Evolutionary conservation across 2,329 filamentous ascomycete genomes (phyloP), one percentile per base, ranked within the genome.

Genomic region (Ascochyta koolunga): DNA sequence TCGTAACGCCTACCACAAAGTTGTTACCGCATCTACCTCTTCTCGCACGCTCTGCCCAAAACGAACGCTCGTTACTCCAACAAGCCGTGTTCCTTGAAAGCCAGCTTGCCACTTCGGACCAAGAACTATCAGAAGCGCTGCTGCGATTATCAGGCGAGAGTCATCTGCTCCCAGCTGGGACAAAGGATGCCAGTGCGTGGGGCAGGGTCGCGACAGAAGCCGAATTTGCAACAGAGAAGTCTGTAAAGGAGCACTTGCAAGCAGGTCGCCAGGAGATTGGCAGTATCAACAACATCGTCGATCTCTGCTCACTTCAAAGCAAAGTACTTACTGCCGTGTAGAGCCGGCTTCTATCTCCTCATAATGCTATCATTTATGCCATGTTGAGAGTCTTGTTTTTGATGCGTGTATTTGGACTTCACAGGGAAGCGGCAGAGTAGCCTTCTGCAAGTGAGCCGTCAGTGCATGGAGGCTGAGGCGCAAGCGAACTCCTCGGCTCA

Each of bases 141-240:
- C 56, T 68, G 5, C 65, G 74, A 5, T 62, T 77, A 1, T 71
- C 74, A 0, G 72, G 67, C 16, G 75, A 77, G 58, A 76, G 73
- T 51, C 73, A 76, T 47, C 56, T 77, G 9, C 58, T 76, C 4
- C 66, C 70, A 9, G 70, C 68, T n/a, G 69, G 68, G 1, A 60
- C 64, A 3, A 67, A 67, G 35, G 61, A 64, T n/a, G 60, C 68
- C 1, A 52, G 44, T 5, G 59, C 60, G 2, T 74, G 71, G 71
- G 63, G 62, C 1, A 65, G 56, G 32, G 58, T 61, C 10, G 68
- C 67, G 5, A 47, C 15, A 13, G 61, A 70, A 21, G 58, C 64
- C 2, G 68, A 68, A 27, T 37, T 41, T 10, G 51, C 49, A 2
- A 71, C 64, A 4, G 55, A 62, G 11, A 35, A 56, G 0, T 52